phyloP scores from a whole-genome alignment of 2,329 filamentous ascomycete species.

The Helotiales sp. region DNA sequence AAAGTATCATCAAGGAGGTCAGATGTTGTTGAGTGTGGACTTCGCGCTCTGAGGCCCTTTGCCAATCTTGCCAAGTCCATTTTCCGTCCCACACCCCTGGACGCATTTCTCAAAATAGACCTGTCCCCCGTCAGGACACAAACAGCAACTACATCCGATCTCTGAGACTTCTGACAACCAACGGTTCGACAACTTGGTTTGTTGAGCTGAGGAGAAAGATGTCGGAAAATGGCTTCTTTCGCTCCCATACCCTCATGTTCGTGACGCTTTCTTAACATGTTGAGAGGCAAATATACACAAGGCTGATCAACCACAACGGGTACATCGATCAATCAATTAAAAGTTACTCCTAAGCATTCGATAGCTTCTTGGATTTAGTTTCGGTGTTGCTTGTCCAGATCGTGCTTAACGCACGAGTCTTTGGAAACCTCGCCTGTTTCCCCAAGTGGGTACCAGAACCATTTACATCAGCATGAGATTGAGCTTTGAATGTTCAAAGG shows the following conservation, averaged over 20 bases:
- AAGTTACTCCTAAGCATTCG: neutral
- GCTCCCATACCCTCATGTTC: too few relatives aligned
- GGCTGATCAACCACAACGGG: neutral
- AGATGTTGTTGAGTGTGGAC: neutral
- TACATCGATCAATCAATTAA: neutral
- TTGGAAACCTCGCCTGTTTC: too few relatives aligned
- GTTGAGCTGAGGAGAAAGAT: neutral
- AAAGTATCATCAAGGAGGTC: neutral
- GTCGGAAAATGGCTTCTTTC: too few relatives aligned
- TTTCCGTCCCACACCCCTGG: neutral
- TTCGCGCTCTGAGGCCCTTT: neutral
- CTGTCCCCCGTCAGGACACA: neutral
- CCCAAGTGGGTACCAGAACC: neutral
- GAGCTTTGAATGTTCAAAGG: neutral
- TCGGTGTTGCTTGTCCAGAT: neutral
- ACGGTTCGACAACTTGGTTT: neutral
- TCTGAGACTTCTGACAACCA: neutral
- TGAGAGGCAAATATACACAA: neutral
- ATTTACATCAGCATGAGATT: neutral
- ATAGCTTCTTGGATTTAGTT: neutral
- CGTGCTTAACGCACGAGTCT: neutral
- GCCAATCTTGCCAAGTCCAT: neutral
- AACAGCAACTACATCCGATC: neutral
- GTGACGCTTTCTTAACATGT: too few relatives aligned
- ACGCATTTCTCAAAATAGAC: neutral